Evolutionary conservation across 192 early-diverging fungal species (phyloP).

Genomic region (Anaeromyces robustus): DNA sequence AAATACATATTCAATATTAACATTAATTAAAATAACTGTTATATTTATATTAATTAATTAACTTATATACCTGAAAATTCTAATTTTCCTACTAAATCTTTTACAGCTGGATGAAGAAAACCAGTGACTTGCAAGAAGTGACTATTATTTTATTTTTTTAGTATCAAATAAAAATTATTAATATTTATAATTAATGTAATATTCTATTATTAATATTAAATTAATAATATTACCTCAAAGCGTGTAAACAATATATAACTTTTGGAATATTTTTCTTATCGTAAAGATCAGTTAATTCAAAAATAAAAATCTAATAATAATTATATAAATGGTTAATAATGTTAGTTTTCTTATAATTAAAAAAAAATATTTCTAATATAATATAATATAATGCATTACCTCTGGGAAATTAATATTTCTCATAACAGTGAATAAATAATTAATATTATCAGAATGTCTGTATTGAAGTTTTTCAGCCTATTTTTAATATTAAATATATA

Average conservation of each 20-base stretch:
- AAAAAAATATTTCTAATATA: not conserved
- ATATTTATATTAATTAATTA: too few species aligned
- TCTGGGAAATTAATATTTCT: conserved; percentile 65
- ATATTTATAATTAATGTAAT: not conserved
- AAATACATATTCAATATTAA: too few species aligned
- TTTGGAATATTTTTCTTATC: conserved; percentile 98
- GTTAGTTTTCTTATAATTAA: too few species aligned
- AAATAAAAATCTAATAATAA: conserved; percentile 62
- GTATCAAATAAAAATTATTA: too few species aligned
- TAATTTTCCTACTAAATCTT: conserved; percentile 81
- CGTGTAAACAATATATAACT: conserved; percentile 97
- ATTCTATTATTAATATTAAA: not conserved
- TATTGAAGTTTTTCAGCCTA: conserved; percentile 53
- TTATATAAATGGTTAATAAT: not conserved
- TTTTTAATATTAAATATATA: too few species aligned
- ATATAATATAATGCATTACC: conserved; percentile 13
- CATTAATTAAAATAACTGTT: too few species aligned
- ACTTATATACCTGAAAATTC: conserved; percentile 56
- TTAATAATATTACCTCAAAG: conserved; percentile 44
- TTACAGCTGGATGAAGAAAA: conserved; percentile 58
- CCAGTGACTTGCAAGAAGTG: conserved; percentile 75
- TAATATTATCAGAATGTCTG: conserved; percentile 95
- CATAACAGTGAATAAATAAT: conserved; percentile 75
- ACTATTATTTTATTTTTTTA: conserved; percentile 23
- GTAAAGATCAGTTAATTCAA: conserved; percentile 94